Evolutionary conservation across 139 green algal genomes (phyloP).

Genomic region (Coelastrella sp.): DNA sequence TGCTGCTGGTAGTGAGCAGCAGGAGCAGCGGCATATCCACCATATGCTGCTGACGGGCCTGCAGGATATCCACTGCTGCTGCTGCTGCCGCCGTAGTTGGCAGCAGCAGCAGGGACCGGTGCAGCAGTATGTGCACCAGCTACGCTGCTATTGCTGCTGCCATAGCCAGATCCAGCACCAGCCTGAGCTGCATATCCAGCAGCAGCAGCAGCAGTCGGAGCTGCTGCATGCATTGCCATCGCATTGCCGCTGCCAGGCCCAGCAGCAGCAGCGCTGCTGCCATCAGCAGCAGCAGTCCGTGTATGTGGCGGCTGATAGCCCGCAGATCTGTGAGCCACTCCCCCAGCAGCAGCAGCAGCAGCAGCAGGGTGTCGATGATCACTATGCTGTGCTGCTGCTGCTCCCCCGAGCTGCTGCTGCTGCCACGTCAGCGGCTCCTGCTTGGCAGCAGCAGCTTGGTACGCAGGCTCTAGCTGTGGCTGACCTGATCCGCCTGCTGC

Average conservation of each 20-base stretch:
- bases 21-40: background rate
- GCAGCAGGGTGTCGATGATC: background rate
- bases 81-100: background rate
- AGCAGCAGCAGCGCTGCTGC: background rate
- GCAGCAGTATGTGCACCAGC: no score
- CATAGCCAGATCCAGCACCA: background rate
- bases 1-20: background rate
- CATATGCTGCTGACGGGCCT: background rate
- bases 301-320: background rate
- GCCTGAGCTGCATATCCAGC: background rate
- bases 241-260: background rate
- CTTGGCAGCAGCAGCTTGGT: background rate
- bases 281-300: background rate
- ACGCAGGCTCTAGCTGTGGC: background rate
- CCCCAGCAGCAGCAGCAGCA: slow-evolving; percentile 20
- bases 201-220: background rate
- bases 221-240: no score
- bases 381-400: background rate
- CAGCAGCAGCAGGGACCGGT: background rate
- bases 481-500: background rate
- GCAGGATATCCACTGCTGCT: background rate
- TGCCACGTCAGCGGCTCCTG: slow-evolving; percentile 12
- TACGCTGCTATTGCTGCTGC: slow-evolving; percentile 6
- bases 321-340: background rate
- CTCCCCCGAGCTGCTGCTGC: background rate